Percentiles rank a stretch among this genome's conserved stretches.
Conservation (phyloP, 768 basidiomycete genomes). For the Phylloporus arenicola region DNA sequence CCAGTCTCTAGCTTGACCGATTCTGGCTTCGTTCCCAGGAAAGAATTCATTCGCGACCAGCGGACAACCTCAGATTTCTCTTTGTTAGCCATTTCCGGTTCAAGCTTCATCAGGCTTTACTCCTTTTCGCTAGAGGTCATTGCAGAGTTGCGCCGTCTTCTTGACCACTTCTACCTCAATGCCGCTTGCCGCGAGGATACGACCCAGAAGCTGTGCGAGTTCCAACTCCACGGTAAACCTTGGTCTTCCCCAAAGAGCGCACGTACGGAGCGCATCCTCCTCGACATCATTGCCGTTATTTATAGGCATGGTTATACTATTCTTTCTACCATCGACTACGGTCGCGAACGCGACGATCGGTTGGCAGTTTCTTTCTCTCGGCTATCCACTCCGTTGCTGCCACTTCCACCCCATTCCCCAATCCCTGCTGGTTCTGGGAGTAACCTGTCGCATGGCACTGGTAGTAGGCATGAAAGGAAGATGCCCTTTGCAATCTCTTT, state of each 20-base stretch:
- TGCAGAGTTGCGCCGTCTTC: slow-evolving; percentile 48
- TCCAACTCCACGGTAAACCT: slow-evolving; percentile 62
- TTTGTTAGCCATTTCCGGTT: slow-evolving; percentile 61
- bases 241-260: slow-evolving; percentile 68
- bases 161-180: slow-evolving; percentile 44
- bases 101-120: slow-evolving; percentile 63
- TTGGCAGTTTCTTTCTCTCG: slow-evolving; percentile 67
- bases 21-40: slow-evolving; percentile 57
- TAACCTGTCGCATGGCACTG: slow-evolving; percentile 34
- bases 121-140: slow-evolving; percentile 56
- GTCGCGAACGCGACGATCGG: slow-evolving; percentile 69
- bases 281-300: slow-evolving; percentile 60
- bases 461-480: slow-evolving; percentile 30
- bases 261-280: slow-evolving; percentile 59
- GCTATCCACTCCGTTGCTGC: slow-evolving; percentile 32
- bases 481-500: slow-evolving; percentile 72
- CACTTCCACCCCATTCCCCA: slow-evolving; percentile 36
- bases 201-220: slow-evolving; percentile 57
- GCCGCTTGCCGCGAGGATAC: slow-evolving; percentile 50
- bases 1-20: slow-evolving; percentile 34
- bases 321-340: slow-evolving; percentile 70
- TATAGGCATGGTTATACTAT: slow-evolving; percentile 60
- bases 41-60: slow-evolving; percentile 65
- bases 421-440: slow-evolving; percentile 36
- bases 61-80: slow-evolving; percentile 55